Evolutionary conservation across 2,329 filamentous ascomycete species (phyloP).

Genomic region (Diaporthe nobilis): DNA sequence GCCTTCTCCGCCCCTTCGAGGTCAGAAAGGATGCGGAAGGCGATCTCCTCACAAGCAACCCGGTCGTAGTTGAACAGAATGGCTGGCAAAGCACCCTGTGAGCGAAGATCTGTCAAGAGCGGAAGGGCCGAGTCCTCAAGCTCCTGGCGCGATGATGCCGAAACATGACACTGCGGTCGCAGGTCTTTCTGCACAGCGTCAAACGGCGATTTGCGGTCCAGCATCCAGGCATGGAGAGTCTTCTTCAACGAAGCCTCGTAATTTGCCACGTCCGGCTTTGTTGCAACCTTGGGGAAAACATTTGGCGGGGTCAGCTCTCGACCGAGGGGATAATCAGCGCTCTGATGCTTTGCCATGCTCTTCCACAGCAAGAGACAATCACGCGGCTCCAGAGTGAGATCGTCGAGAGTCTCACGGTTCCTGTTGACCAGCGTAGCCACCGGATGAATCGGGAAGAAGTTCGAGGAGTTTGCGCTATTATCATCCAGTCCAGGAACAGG

Average conservation of each 20-base stretch:
- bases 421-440: slow-evolving; percentile 46
- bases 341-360: slow-evolving; percentile 72
- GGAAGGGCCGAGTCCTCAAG: slow-evolving; percentile 34
- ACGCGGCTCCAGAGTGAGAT: slow-evolving; percentile 78
- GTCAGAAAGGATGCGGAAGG: slow-evolving; percentile 63
- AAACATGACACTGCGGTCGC: slow-evolving; percentile 26
- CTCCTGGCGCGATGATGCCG: slow-evolving; percentile 15
- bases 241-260: slow-evolving; percentile 76
- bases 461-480: slow-evolving; percentile 64
- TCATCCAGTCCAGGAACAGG: slow-evolving; percentile 60
- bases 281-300: slow-evolving; percentile 66
- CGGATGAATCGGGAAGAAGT: slow-evolving; percentile 53
- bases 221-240: slow-evolving; percentile 73
- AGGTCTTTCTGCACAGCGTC: slow-evolving; percentile 62
- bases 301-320: slow-evolving; percentile 63
- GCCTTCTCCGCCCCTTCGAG: slow-evolving; percentile 67
- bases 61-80: slow-evolving; percentile 86
- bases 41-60: slow-evolving; percentile 72
- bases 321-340: slow-evolving; percentile 63
- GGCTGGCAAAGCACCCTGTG: slow-evolving; percentile 76
- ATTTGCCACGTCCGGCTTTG: slow-evolving; percentile 74
- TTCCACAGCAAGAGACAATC: slow-evolving; percentile 79
- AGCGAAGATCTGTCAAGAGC: slow-evolving; percentile 46
- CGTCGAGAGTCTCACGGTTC: slow-evolving; percentile 74
- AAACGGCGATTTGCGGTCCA: slow-evolving; percentile 60